phyloP scores from a whole-genome alignment of 129 eudicot genomes.

The Helichrysum umbraculigerum region DNA sequence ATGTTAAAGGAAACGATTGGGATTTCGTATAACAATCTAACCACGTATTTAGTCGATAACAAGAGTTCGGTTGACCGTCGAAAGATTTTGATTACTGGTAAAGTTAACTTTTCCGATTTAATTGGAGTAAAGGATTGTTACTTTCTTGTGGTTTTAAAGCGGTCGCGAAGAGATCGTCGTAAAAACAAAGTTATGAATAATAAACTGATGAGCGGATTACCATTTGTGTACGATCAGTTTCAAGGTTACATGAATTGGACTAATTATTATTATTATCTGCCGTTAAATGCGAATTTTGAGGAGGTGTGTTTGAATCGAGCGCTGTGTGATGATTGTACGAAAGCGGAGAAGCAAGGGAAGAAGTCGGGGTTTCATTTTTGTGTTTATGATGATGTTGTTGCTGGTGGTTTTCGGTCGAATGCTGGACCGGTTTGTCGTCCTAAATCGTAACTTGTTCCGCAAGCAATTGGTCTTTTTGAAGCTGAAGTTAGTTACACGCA shows the following conservation, averaged over 20 bases:
- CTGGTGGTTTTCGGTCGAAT: constrained; percentile 35
- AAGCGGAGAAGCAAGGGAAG: constrained; percentile 28
- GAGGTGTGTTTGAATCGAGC: constrained; percentile 8
- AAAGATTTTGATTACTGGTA: constrained; percentile 55
- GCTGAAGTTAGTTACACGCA: neutral
- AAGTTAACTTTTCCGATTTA: constrained; percentile 49
- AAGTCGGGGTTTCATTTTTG: constrained; percentile 60
- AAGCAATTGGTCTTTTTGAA: neutral
- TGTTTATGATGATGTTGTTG: constrained; percentile 45
- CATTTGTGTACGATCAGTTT: too few species aligned
- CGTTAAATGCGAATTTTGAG: constrained; percentile 12
- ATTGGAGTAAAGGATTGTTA: constrained; percentile 36
- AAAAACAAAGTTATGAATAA: constrained; percentile 25
- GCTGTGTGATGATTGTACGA: constrained; percentile 47
- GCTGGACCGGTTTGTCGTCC: constrained; percentile 64
- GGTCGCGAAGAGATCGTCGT: constrained; percentile 49
- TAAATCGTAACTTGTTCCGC: neutral
- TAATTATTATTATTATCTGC: neutral
- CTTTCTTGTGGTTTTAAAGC: constrained; percentile 65
- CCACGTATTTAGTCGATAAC: constrained; percentile 51
- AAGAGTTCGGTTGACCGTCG: constrained; percentile 36
- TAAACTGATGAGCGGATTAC: neutral
- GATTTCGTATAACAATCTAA: constrained; percentile 67
- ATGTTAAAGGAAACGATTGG: constrained; percentile 55
- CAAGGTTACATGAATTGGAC: constrained; percentile 16